Base-by-base conservation (phyloP, 208 protist genomes). In the Naegleria lovaniensis region DNA sequence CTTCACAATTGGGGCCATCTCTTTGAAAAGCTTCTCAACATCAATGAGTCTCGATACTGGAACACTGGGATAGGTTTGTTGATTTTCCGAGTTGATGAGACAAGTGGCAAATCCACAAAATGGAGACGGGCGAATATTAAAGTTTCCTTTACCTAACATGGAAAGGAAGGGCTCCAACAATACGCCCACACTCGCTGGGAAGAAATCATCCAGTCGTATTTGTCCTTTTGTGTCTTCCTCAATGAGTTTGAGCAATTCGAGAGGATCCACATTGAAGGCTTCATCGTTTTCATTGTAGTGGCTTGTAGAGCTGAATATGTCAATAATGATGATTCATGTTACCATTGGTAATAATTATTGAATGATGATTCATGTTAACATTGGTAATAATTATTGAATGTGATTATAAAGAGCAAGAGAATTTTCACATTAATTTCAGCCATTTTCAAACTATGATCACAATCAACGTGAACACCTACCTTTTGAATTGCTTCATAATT, bases 401-500 rank as follows among this genome's bases (percentile, higher is more conserved):
- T n/a, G n/a, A n/a, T n/a, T n/a, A n/a, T n/a, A n/a, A n/a, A n/a
- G n/a, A n/a, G n/a, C n/a, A n/a, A n/a, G n/a, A n/a, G n/a, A n/a
- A n/a, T n/a, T n/a, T n/a, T n/a, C n/a, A n/a, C n/a, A n/a, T n/a
- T n/a, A n/a, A n/a, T n/a, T n/a, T n/a, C n/a, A n/a, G n/a, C n/a
- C n/a, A n/a, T n/a, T n/a, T n/a, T n/a, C n/a, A n/a, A n/a, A n/a
- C n/a, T n/a, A n/a, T n/a, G n/a, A n/a, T n/a, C n/a, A n/a, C n/a
- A n/a, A n/a, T n/a, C n/a, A n/a, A n/a, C n/a, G n/a, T n/a, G 2
- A 67, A 67, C 3, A 67, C 55, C 16, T 1, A 36, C 29, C 5
- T 39, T 88, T 89, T 89, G 39, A 89, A 89, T 67, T 52, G 51
- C 29, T 33, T 67, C 41, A 89, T 89, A 25, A 89, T 55, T 89